Percentiles rank a stretch among this genome's conserved stretches.
phyloP scores from a whole-genome alignment of 257 asterid genomes.

The Solanum sitiens region DNA sequence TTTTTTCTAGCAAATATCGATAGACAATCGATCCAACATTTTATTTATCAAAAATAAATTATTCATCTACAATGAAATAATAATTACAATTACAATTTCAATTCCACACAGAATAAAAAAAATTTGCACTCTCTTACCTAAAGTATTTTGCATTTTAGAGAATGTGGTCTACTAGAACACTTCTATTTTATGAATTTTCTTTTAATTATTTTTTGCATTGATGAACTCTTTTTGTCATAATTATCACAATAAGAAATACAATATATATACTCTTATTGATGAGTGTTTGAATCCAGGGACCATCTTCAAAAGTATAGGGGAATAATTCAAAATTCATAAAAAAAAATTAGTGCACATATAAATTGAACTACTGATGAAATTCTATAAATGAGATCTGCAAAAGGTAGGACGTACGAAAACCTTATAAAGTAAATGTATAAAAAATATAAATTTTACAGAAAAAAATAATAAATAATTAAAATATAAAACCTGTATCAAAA shows the following conservation, averaged over 20 bases:
- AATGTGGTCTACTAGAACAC: background rate
- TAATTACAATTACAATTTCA: background rate
- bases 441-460: too few species aligned
- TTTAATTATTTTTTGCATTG: background rate
- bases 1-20: background rate
- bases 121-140: too few species aligned
- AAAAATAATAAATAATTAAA: too few species aligned
- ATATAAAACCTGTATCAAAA: too few species aligned
- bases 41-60: background rate
- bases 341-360: background rate
- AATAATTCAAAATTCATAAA: too few species aligned
- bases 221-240: background rate
- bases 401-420: too few species aligned
- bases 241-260: background rate
- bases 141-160: too few species aligned
- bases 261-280: background rate
- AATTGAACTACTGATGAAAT: background rate
- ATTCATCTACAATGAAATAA: too few species aligned
- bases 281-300: background rate
- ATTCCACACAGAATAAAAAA: too few species aligned
- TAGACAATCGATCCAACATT: background rate
- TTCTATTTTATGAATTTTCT: background rate
- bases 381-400: background rate
- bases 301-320: background rate
- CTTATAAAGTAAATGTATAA: too few species aligned